phyloP scores from a whole-genome alignment of 805 yeast species.

The Suhomyces tanzawaensis region DNA sequence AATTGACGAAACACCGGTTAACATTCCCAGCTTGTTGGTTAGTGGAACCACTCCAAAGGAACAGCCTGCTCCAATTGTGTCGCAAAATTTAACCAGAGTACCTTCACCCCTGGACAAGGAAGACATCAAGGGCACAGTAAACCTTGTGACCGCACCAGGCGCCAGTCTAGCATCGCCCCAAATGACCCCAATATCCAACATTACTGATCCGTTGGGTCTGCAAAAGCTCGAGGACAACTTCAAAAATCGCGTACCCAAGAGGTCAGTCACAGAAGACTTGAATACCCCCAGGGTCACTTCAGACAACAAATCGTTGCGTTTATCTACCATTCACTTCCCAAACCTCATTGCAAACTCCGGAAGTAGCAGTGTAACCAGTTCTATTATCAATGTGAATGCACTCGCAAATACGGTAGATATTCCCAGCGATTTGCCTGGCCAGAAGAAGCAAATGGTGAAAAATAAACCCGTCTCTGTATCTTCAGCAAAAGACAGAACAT shows the following conservation, averaged over 20 bases:
- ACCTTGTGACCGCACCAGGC: background rate
- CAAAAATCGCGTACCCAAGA: background rate
- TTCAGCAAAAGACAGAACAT: conserved; percentile 10
- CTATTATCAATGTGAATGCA: conserved; percentile 33
- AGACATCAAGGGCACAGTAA: background rate
- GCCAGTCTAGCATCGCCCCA: background rate
- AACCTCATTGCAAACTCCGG: conserved; percentile 17
- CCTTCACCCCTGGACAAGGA: background rate
- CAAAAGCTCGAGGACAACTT: background rate
- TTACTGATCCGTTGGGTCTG: background rate
- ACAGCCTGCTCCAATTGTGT: background rate
- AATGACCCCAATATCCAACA: background rate
- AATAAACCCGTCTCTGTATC: background rate
- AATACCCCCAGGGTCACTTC: conserved; percentile 32
- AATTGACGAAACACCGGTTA: conserved; percentile 2
- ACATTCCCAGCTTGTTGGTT: background rate
- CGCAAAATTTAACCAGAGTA: background rate
- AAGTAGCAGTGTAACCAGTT: conserved; percentile 29
- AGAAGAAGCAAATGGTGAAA: conserved; percentile 1
- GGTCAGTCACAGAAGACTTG: conserved; percentile 5
- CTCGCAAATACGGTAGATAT: conserved; percentile 15
- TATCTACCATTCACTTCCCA: conserved; percentile 24
- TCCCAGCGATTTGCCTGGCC: conserved; percentile 10
- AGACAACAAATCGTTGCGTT: conserved; percentile 32
- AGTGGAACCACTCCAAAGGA: background rate